Conservation (phyloP, 352 stramenopile genomes). For the Pythium myriotylum region DNA sequence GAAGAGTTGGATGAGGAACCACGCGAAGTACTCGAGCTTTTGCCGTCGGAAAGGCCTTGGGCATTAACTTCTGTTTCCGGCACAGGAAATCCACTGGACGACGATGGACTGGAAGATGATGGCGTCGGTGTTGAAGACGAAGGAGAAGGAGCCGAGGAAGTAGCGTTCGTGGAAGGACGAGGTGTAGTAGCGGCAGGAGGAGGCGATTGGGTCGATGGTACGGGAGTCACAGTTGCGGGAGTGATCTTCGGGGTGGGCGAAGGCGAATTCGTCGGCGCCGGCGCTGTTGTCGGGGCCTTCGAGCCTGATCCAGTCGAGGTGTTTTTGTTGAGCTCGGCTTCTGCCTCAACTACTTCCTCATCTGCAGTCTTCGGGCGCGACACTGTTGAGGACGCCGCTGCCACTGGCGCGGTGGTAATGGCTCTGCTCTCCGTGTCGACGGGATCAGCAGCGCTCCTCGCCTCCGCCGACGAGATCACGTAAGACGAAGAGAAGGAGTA, state of each 20-base stretch:
- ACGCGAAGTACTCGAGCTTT: conserved; percentile 19
- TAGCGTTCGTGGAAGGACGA: not conserved
- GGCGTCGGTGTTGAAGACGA: not conserved
- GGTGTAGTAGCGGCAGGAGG: not conserved
- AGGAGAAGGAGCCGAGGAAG: not conserved
- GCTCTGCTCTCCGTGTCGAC: not conserved
- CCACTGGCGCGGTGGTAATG: not conserved
- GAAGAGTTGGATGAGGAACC: not conserved
- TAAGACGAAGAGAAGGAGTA: conserved; percentile 12
- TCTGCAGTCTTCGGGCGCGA: conserved; percentile 18
- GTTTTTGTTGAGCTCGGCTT: conserved; percentile 10
- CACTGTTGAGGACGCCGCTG: not conserved
- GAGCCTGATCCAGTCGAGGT: not conserved
- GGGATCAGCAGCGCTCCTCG: not conserved
- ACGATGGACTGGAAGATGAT: not conserved
- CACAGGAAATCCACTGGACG: not conserved
- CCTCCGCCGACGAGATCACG: not conserved
- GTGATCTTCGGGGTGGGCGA: not conserved
- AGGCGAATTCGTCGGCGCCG: not conserved
- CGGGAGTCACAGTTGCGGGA: not conserved
- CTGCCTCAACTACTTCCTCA: conserved; percentile 22
- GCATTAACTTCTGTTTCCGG: conserved; percentile 1
- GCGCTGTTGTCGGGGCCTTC: not conserved
- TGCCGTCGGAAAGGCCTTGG: conserved; percentile 13
- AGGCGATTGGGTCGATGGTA: not conserved